A percentile compares a stretch with the other conserved stretches of the same genome.
Conservation (phyloP, 2,329 filamentous ascomycete genomes). For the Colletotrichum australisinense region DNA sequence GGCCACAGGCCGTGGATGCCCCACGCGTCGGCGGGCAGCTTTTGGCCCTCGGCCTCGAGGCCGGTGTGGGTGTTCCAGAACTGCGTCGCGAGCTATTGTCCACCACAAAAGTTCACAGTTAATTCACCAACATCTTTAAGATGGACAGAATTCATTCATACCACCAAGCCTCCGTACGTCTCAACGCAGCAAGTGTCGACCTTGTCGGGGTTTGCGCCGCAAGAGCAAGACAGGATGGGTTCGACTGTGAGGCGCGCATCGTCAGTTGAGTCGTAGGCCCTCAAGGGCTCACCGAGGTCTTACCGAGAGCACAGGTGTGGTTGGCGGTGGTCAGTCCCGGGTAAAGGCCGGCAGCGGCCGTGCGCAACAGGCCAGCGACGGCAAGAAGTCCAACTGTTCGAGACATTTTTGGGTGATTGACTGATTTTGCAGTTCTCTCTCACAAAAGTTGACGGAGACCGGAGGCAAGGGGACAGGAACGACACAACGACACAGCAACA, state of each 20-base stretch:
- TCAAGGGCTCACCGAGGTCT: background rate
- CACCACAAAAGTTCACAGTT: background rate
- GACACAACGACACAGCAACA: background rate
- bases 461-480: background rate
- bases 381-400: constrained; percentile 39
- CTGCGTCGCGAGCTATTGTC: constrained; percentile 63
- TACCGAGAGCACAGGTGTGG: constrained; percentile 66
- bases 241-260: constrained; percentile 37
- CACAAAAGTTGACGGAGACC: background rate
- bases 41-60: constrained; percentile 65
- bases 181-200: constrained; percentile 74
- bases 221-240: constrained; percentile 60
- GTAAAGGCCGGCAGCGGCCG: constrained; percentile 52
- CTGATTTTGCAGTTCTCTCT: background rate
- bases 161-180: constrained; percentile 71
- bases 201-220: constrained; percentile 52
- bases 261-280: background rate
- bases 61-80: constrained; percentile 76
- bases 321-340: constrained; percentile 61
- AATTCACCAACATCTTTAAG: background rate
- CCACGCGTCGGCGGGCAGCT: constrained; percentile 68
- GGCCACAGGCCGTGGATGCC: constrained; percentile 71
- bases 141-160: constrained; percentile 37
- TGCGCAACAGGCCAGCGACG: constrained; percentile 42
- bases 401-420: constrained; percentile 40